phyloP scores from a whole-genome alignment of 2,329 filamentous ascomycete genomes.

The Fusarium pseudocircinatum region DNA sequence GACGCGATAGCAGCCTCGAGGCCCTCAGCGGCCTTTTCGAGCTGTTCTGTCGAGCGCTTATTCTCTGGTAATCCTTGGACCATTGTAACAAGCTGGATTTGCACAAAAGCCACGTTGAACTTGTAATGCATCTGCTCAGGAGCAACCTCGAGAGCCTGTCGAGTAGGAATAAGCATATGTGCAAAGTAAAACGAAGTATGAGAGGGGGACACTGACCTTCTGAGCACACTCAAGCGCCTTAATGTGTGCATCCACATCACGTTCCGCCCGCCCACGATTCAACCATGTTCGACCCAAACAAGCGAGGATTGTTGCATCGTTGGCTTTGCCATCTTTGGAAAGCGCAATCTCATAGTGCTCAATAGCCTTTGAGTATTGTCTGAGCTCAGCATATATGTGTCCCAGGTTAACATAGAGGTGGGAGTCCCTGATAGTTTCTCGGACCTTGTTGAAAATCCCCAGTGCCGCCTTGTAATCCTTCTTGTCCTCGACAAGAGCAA shows the following conservation, averaged over 20 bases:
- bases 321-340: conserved; percentile 76
- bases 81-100: conserved; percentile 89
- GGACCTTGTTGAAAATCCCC: conserved; percentile 87
- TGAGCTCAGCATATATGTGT: conserved; percentile 89
- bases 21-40: conserved; percentile 81
- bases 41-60: conserved; percentile 80
- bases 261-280: conserved; percentile 75
- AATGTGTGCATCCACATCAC: conserved; percentile 66
- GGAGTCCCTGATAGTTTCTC: conserved; percentile 87
- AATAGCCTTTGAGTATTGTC: conserved; percentile 90
- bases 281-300: conserved; percentile 91
- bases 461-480: conserved; percentile 87
- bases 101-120: conserved; percentile 98
- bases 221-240: conserved; percentile 69
- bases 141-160: conserved; percentile 76
- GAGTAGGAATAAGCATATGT: conserved; percentile 16
- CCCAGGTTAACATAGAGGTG: conserved; percentile 93
- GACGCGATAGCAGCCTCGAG: conserved; percentile 86
- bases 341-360: conserved; percentile 93
- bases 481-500: conserved; percentile 92
- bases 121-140: conserved; percentile 90
- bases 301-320: conserved; percentile 81
- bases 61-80: conserved; percentile 79
- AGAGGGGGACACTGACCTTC: conserved; percentile 58
- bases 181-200: background rate